These are phyloP conservation scores for Prototheca cutis DNA, from an alignment of 163 green algal species.

Conservation along the genomic window DNA sequence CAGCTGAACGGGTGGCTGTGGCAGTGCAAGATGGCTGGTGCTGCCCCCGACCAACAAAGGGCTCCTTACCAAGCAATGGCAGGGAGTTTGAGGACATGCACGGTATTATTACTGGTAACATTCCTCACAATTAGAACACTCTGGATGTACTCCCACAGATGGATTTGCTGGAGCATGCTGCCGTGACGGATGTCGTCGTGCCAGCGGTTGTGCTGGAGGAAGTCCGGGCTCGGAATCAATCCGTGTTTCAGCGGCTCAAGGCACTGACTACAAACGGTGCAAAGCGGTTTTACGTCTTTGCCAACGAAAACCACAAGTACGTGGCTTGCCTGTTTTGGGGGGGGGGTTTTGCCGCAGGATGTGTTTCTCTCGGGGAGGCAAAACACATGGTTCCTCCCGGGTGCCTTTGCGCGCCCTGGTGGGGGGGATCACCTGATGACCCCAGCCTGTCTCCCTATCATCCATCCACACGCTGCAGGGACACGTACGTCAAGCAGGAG, in stretches of 20 bases:
- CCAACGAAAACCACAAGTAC: constrained; percentile 88
- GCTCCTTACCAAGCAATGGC: too few relatives aligned
- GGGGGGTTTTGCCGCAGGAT: background rate
- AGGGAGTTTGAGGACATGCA: too few relatives aligned
- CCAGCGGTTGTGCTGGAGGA: constrained; percentile 72
- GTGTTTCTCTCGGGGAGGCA: too few relatives aligned
- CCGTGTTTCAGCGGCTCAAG: constrained; percentile 67
- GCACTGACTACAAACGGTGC: constrained; percentile 37
- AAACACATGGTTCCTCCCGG: too few relatives aligned
- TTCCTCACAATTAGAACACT: too few relatives aligned
- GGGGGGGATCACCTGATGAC: background rate
- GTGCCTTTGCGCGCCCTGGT: too few relatives aligned
- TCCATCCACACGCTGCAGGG: constrained; percentile 21
- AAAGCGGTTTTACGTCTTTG: constrained; percentile 91
- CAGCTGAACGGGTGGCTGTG: too few relatives aligned
- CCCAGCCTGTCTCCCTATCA: background rate
- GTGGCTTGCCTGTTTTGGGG: background rate
- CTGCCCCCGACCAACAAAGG: too few relatives aligned
- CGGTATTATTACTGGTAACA: too few relatives aligned
- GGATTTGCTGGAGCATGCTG: constrained; percentile 85
- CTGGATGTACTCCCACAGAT: too few relatives aligned
- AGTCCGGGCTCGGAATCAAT: constrained; percentile 60
- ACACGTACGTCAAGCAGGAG: constrained; percentile 69
- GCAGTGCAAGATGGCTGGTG: too few relatives aligned
- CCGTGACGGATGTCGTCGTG: constrained; percentile 80